A percentile compares a stretch with the other conserved stretches of the same genome.
phyloP scores from a whole-genome alignment of 768 basidiomycete species.

The Rhodotorula babjevae region DNA sequence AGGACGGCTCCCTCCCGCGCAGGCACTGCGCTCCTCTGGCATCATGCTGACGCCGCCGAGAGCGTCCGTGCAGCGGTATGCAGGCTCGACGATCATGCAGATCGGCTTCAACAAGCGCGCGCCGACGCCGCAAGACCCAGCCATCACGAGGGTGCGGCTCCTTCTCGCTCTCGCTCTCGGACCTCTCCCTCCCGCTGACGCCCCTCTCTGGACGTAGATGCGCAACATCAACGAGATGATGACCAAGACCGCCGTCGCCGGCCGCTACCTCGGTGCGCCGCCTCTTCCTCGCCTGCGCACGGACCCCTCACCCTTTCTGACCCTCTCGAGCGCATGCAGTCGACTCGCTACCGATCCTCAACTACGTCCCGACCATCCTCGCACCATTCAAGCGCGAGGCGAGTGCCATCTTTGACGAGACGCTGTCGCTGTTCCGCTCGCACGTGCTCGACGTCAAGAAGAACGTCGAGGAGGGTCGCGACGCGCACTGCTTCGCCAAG shows the following conservation, averaged over 20 bases:
- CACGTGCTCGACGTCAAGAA: slow-evolving; percentile 35
- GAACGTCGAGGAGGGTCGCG: slow-evolving; percentile 14
- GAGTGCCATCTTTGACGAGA: slow-evolving; percentile 29
- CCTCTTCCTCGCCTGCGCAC: background rate
- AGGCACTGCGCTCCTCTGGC: no score
- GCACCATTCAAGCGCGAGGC: slow-evolving; percentile 41
- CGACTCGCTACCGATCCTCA: slow-evolving; percentile 40
- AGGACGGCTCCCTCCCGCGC: no score
- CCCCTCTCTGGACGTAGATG: no score
- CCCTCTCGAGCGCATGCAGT: background rate
- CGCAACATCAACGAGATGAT: slow-evolving; percentile 36
- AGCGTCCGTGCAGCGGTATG: slow-evolving; percentile 13
- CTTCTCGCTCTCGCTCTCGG: background rate
- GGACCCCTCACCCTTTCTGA: background rate
- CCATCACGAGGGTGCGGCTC: slow-evolving; percentile 24
- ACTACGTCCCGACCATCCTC: slow-evolving; percentile 34
- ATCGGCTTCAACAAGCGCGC: slow-evolving; percentile 42
- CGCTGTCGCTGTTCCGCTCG: slow-evolving; percentile 34
- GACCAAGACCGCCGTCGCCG: slow-evolving; percentile 41
- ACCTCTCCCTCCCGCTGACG: no score
- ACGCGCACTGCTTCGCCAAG: slow-evolving; percentile 35
- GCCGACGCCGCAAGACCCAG: slow-evolving; percentile 30
- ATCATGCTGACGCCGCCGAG: no score
- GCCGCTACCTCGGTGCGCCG: slow-evolving; percentile 29
- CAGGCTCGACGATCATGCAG: slow-evolving; percentile 10